Conservation (phyloP, 2,329 filamentous ascomycete genomes). For the Sporothrix curviconia region DNA sequence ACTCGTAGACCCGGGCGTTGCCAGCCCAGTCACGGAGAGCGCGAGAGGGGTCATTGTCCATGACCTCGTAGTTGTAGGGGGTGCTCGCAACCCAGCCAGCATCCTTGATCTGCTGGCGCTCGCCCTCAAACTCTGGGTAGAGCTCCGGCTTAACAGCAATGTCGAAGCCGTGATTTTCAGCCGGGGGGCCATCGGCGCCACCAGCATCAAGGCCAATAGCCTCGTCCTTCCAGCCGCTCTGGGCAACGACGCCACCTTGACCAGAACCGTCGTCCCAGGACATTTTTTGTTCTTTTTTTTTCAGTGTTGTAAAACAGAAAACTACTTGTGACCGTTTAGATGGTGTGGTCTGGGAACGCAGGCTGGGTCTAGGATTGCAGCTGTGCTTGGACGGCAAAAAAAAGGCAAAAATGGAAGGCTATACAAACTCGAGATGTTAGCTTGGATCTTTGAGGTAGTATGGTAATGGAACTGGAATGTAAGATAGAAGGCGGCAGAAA, state of each 20-base stretch:
- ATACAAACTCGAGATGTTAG: not conserved
- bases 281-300: not conserved
- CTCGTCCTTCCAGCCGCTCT: not conserved
- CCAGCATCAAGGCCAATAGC: not conserved
- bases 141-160: slow-evolving; percentile 16
- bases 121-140: slow-evolving; percentile 17
- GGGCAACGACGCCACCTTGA: not conserved
- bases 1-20: slow-evolving; percentile 68
- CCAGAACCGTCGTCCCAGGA: not conserved
- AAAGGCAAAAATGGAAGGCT: not conserved
- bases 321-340: not conserved
- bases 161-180: slow-evolving; percentile 10
- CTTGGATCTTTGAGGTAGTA: not conserved
- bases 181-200: not conserved
- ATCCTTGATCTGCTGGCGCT: slow-evolving; percentile 22
- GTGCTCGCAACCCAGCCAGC: slow-evolving; percentile 41
- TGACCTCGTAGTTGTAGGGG: slow-evolving; percentile 42
- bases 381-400: not conserved
- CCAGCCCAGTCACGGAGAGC: slow-evolving; percentile 37
- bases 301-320: not conserved
- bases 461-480: not conserved
- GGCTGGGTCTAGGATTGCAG: not conserved
- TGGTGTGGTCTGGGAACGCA: not conserved
- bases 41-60: slow-evolving; percentile 18
- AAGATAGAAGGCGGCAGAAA: no score